phyloP scores from a whole-genome alignment of 805 yeast species.

The Candida ulmi region DNA sequence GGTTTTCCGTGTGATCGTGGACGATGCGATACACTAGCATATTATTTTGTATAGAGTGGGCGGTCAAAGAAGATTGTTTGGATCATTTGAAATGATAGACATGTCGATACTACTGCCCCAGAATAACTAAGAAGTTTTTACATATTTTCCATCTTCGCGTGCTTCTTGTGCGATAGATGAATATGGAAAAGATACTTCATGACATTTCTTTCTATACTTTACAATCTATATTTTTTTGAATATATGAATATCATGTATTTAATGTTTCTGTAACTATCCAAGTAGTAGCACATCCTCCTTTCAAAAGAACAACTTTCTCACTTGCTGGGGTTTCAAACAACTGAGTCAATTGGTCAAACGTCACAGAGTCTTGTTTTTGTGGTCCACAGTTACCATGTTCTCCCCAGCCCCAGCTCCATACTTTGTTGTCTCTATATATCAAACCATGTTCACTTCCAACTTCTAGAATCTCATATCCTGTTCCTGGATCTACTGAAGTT shows the following conservation, averaged over 20 bases:
- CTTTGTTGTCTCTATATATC: conserved; percentile 25
- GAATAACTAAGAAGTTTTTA: conserved; percentile 50
- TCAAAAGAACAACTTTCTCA: conserved; percentile 28
- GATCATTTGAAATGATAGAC: conserved; percentile 10
- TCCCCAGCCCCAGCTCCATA: conserved; percentile 96
- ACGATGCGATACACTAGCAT: no score
- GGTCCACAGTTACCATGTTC: conserved; percentile 94
- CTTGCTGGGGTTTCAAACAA: conserved; percentile 28
- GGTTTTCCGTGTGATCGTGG: background rate
- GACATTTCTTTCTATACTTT: no score
- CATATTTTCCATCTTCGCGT: conserved; percentile 75
- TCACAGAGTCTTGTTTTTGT: conserved; percentile 9
- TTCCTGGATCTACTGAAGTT: conserved; percentile 24
- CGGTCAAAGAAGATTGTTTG: conserved; percentile 3
- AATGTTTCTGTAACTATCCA: conserved; percentile 40
- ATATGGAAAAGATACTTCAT: conserved; percentile 76
- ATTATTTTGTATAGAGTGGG: background rate
- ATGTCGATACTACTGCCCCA: conserved; percentile 59
- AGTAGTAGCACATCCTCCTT: conserved; percentile 65
- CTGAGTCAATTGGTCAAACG: conserved; percentile 31
- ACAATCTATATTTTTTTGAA: no score
- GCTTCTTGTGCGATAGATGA: conserved; percentile 46
- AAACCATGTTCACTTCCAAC: conserved; percentile 91
- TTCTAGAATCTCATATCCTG: conserved; percentile 21
- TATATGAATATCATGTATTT: background rate